Base-by-base conservation (phyloP, 352 stramenopile species). In the Phytophthora parvispora region DNA sequence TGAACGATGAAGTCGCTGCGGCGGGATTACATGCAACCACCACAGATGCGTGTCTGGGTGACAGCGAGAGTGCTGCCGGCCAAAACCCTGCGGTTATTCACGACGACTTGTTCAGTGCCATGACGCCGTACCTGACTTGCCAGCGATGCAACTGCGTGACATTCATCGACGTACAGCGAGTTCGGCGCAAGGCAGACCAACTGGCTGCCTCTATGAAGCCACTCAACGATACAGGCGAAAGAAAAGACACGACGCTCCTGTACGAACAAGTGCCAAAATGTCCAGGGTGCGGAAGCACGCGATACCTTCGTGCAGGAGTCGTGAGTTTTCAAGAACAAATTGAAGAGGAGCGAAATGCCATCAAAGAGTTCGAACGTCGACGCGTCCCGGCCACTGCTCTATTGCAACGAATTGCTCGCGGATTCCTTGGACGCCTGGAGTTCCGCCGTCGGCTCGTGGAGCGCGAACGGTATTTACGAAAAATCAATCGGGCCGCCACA, bases 261-360 rank as follows among this genome's bases (percentile, higher is more conserved):
- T 94, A 85, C 18, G 86, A 95, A 55, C 75, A 89, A 66, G 67
- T 95, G 0, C 84, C 83, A 0, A 65, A 80, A 8, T 95, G 87
- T 60, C 64, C 77, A 27, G 87, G 84, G 9, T 95, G 87, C 47
- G 79, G 83, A 20, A 89, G 78, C 61, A 90, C 86, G 31, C 78
- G 89, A 57, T 91, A 93, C 63, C 56, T 93, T 20, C 87, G 81
- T 25, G 81, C 86, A 6, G 85, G 86, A 6, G 82, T 93, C 56
- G 80, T 90, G 42, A 92, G 86, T 47, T 92, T 95, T 57, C 83
- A 93, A 45, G 82, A 89, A 47, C 84, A 93, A 64, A 93, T 95
- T 52, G 87, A 78, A 10, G 84, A 89, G 4, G 84, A 92, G 48
- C 65, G 79, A 43, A 71, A 78, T 52, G 74, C 75, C 20, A 89